Percentiles rank a stretch among this genome's conserved stretches.
Conservation (phyloP, 257 asterid species). For the Gardenia jasminoides region DNA sequence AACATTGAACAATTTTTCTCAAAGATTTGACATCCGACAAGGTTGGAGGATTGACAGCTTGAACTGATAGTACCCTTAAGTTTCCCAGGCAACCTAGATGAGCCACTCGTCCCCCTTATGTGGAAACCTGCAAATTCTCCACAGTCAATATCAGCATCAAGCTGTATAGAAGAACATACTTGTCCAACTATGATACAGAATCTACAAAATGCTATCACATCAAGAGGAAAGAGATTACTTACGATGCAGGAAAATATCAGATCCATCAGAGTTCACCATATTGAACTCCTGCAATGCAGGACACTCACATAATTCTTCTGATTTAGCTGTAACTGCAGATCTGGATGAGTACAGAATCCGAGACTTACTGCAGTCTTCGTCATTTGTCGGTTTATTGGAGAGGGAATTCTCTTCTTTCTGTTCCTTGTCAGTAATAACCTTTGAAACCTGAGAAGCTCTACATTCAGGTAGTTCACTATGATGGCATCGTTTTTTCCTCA, state of each 20-base stretch:
- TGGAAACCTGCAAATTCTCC: conserved; percentile 15
- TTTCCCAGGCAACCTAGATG: conserved; percentile 14
- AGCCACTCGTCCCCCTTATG: conserved; percentile 8
- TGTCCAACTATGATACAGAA: conserved; percentile 21
- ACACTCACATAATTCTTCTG: conserved; percentile 28
- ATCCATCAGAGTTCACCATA: conserved; percentile 31
- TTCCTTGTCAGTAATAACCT: conserved; percentile 13
- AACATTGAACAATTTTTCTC: conserved; percentile 4
- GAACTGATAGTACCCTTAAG: conserved; percentile 23
- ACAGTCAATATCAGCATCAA: conserved; percentile 11
- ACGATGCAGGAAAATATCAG: conserved; percentile 24
- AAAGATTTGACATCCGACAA: neutral
- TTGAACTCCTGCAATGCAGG: conserved; percentile 22
- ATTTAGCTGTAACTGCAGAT: conserved; percentile 30
- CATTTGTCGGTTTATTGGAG: conserved; percentile 25
- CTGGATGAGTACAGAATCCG: conserved; percentile 26
- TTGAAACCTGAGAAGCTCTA: conserved; percentile 30
- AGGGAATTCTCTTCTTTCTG: conserved; percentile 27
- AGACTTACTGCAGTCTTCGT: conserved; percentile 25
- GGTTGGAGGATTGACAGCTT: conserved; percentile 13
- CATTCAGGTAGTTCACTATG: conserved; percentile 44
- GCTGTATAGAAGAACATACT: conserved; percentile 17
- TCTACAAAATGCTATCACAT: conserved; percentile 24
- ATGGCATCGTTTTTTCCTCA: conserved; percentile 78
- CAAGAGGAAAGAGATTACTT: conserved; percentile 32